phyloP scores from a whole-genome alignment of 805 yeast species.

The Lipomyces oligophaga region DNA sequence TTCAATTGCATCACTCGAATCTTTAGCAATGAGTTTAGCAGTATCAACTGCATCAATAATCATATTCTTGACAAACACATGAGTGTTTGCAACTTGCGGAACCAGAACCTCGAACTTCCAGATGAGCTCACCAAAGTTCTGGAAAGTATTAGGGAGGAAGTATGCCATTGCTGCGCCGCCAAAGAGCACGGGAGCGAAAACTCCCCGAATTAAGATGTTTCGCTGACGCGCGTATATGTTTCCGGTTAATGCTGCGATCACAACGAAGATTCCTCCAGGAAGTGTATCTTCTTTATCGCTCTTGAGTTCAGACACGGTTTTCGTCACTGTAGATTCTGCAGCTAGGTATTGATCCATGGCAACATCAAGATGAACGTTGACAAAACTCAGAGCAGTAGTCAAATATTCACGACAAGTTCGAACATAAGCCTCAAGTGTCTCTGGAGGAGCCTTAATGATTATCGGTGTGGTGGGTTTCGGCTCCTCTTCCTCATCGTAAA shows the following conservation, averaged over 20 bases:
- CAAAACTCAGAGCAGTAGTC: constrained; percentile 30
- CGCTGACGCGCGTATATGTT: constrained; percentile 68
- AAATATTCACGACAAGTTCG: constrained; percentile 33
- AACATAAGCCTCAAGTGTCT: constrained; percentile 12
- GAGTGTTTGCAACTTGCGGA: constrained; percentile 57
- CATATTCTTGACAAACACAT: constrained; percentile 47
- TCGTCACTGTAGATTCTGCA: constrained; percentile 60
- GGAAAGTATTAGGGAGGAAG: constrained; percentile 69
- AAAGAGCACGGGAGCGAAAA: constrained; percentile 53
- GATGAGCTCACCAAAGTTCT: constrained; percentile 53
- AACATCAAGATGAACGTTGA: constrained; percentile 40
- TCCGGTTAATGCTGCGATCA: constrained; percentile 68
- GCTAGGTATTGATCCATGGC: constrained; percentile 50
- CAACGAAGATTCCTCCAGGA: constrained; percentile 66
- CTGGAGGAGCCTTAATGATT: constrained; percentile 26
- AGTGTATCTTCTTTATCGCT: constrained; percentile 62
- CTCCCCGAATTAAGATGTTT: constrained; percentile 49
- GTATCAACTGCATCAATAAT: constrained; percentile 39
- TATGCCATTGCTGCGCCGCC: constrained; percentile 63
- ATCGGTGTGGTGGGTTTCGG: constrained; percentile 9
- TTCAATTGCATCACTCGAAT: constrained; percentile 41
- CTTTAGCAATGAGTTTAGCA: constrained; percentile 37
- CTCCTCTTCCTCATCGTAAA: constrained; percentile 34
- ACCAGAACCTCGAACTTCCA: constrained; percentile 54
- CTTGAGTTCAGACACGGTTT: constrained; percentile 61